Percentiles rank a stretch among this genome's conserved stretches.
These are phyloP conservation scores for Alloteropsis angusta DNA, from an alignment of 202 grass and related monocot genomes.

Conservation along the genomic window DNA sequence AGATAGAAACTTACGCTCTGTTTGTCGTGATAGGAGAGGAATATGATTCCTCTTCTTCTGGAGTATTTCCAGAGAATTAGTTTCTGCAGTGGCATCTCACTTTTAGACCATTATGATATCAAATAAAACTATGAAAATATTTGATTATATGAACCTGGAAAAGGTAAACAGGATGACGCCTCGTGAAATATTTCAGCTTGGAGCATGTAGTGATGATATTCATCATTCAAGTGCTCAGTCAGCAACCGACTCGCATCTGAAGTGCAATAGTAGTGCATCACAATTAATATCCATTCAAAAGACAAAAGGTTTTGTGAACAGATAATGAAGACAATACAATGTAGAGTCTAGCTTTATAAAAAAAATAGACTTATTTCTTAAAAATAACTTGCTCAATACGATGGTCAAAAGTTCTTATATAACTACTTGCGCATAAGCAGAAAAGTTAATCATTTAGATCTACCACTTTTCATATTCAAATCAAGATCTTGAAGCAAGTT, in stretches of 20 bases:
- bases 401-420: background rate
- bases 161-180: constrained; percentile 51
- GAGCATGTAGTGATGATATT: constrained; percentile 66
- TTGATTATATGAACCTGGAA: constrained; percentile 32
- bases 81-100: constrained; percentile 42
- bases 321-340: background rate
- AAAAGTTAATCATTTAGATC: background rate
- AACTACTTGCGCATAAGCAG: background rate
- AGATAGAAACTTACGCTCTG: constrained; percentile 56
- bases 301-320: background rate
- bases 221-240: constrained; percentile 64
- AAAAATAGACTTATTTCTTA: background rate
- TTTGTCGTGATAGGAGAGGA: constrained; percentile 65
- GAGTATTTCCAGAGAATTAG: constrained; percentile 29
- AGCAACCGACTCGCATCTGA: constrained; percentile 53
- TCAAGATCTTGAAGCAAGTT: background rate
- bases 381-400: background rate
- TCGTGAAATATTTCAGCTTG: constrained; percentile 73
- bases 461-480: background rate
- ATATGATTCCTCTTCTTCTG: constrained; percentile 76
- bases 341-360: background rate
- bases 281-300: constrained; percentile 16
- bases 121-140: constrained; percentile 27
- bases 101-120: constrained; percentile 19
- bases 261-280: constrained; percentile 3